Base-by-base conservation (phyloP, 2,329 filamentous ascomycete species). In the Cordyceps fumosorosea region DNA sequence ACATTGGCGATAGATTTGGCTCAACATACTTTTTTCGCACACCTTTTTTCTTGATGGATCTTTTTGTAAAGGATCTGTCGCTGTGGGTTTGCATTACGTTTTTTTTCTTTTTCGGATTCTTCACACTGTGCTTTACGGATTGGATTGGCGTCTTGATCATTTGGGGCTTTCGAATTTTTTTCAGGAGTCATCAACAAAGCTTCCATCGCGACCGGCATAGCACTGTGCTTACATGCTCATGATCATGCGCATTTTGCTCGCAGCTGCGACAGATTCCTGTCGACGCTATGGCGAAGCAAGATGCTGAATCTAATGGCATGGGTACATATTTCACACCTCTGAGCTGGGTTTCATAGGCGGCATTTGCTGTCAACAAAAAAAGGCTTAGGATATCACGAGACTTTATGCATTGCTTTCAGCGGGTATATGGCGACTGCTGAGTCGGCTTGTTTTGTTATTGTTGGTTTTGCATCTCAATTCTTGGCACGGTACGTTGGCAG, bases 361-460 rank as follows among this genome's bases (percentile, higher is more conserved):
- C 40, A 22, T 64, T 58, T 64, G 63, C 44, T 64, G 66, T 64
- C 62, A 63, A 67, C 64, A 66, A 70, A 71, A 73, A 72, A 59
- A 59, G 22, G 65, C 60, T 56, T 45, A 56, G 68, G 69, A 64
- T 66, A 64, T 72, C 64, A 75, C 64, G 72, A 74, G 61, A 68
- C 67, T 67, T 74, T 65, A 71, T 75, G 74, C 75, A 77, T 76
- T 72, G 67, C 67, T 66, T 68, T 72, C 66, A 74, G 73, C 72
- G 73, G 71, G 69, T 68, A 73, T 71, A 73, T 71, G 45, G 65
- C 65, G 67, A 63, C 37, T 58, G 61, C 62, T 56, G 61, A 63
- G 50, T 60, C 63, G 67, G 65, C 64, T 69, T 67, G 60, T 51
- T 66, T 66, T 65, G 63, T 47, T 65, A 56, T 66, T 64, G 55